Percentiles rank a stretch among this genome's conserved stretches.
Evolutionary conservation across 2,329 filamentous ascomycete genomes (phyloP).

Genomic region (Trichoderma asperellum): DNA sequence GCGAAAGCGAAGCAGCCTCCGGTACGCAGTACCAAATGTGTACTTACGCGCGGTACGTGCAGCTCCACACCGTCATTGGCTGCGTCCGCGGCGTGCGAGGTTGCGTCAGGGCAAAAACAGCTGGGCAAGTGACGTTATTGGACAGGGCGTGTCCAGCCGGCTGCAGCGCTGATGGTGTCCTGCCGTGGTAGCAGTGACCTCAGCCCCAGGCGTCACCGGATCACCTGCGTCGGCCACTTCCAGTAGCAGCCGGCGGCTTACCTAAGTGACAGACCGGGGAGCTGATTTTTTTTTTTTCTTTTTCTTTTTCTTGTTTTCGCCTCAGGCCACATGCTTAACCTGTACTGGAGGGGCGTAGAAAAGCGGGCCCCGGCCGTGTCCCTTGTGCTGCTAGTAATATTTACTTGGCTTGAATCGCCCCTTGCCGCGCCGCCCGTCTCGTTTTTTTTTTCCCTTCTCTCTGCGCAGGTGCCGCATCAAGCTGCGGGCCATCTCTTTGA

Average conservation of each 20-base stretch:
- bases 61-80: conserved; percentile 3
- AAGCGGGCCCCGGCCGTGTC: conserved; percentile 5
- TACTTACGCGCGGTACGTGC: conserved; percentile 4
- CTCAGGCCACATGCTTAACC: conserved; percentile 21
- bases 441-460: conserved; percentile 19
- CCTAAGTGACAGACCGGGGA: background rate
- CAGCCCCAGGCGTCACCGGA: conserved; percentile 9
- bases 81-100: background rate
- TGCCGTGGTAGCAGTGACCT: conserved; percentile 22
- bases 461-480: conserved; percentile 25
- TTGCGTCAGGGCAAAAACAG: background rate
- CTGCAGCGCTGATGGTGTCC: conserved; percentile 6
- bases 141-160: background rate
- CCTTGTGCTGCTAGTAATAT: background rate
- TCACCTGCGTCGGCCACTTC: conserved; percentile 4
- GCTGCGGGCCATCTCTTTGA: conserved; percentile 21
- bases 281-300: background rate
- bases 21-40: conserved; percentile 7
- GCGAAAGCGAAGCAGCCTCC: background rate
- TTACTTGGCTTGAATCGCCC: conserved; percentile 8
- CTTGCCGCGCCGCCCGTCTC: conserved; percentile 27
- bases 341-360: conserved; percentile 16
- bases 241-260: conserved; percentile 16
- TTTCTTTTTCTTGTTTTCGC: background rate
- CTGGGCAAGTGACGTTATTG: conserved; percentile 10